A percentile compares a stretch with the other conserved stretches of the same genome.
These are phyloP conservation scores for Sporothrix mexicana DNA, from an alignment of 2,329 filamentous ascomycete species.

Conservation along the genomic window DNA sequence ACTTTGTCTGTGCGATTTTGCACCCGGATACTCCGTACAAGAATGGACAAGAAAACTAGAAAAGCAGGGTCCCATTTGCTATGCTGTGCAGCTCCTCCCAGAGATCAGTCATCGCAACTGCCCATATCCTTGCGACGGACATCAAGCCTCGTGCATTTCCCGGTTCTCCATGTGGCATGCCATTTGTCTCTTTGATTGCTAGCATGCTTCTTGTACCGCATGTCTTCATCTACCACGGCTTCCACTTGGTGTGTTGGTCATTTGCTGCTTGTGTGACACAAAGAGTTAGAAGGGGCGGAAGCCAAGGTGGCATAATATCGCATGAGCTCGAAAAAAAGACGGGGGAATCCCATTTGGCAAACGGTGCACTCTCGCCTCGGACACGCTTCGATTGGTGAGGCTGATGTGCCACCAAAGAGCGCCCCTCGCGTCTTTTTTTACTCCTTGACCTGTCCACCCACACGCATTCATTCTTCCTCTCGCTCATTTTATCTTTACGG, in stretches of 20 bases:
- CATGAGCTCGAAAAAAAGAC: too few relatives aligned
- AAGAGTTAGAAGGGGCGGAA: background rate
- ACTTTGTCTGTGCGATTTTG: too few relatives aligned
- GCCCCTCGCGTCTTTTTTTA: slow-evolving; percentile 11
- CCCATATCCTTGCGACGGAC: background rate
- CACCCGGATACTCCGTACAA: too few relatives aligned
- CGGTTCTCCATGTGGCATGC: slow-evolving; percentile 20
- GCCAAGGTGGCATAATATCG: background rate
- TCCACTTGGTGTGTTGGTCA: background rate
- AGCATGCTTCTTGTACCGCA: background rate
- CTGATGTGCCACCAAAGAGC: slow-evolving; percentile 23
- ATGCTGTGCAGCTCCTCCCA: background rate
- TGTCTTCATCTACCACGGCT: background rate
- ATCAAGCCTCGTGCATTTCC: background rate
- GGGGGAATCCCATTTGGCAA: too few relatives aligned
- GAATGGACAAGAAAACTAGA: too few relatives aligned
- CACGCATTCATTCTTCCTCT: background rate
- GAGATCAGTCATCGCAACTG: background rate
- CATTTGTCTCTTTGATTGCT: slow-evolving; percentile 1
- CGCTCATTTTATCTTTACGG: slow-evolving; percentile 4
- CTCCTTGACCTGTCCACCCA: background rate
- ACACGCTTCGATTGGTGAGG: slow-evolving; percentile 10
- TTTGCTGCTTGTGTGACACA: background rate
- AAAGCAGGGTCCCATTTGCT: background rate
- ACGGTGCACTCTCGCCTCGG: background rate